A percentile compares a stretch with the other conserved stretches of the same genome.
Conservation (phyloP, 345 rosid genomes). For the Durio zibethinus region DNA sequence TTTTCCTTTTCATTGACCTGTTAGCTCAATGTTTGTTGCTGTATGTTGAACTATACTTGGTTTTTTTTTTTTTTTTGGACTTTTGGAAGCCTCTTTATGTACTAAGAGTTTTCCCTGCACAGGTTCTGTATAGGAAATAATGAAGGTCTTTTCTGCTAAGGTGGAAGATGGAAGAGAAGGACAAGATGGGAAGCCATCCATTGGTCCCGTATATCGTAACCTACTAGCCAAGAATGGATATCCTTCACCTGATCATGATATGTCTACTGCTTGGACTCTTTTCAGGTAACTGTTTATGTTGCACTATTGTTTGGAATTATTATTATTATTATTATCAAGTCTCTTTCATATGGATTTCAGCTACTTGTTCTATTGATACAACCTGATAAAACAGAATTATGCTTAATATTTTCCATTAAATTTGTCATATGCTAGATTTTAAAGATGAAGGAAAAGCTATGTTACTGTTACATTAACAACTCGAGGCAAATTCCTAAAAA, state of each 20-base stretch:
- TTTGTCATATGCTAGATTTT: neutral
- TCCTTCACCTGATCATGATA: slow-evolving; percentile 51
- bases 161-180: slow-evolving; percentile 83
- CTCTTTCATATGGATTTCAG: neutral
- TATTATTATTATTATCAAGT: too few species aligned
- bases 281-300: slow-evolving; percentile 49
- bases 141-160: slow-evolving; percentile 66
- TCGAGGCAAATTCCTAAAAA: neutral
- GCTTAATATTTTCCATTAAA: neutral
- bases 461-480: neutral
- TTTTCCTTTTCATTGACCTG: neutral
- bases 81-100: neutral
- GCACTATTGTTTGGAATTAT: too few species aligned
- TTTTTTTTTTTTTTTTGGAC: neutral
- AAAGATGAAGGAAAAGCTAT: neutral
- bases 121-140: slow-evolving; percentile 21
- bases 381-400: neutral
- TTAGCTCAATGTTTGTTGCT: neutral
- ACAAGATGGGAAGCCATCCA: slow-evolving; percentile 63
- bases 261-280: slow-evolving; percentile 74
- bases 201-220: slow-evolving; percentile 86
- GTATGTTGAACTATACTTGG: neutral
- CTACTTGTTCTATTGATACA: neutral
- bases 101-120: slow-evolving; percentile 7
- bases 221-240: slow-evolving; percentile 55